phyloP scores from a whole-genome alignment of 306 rosid species.

The Casuarina glauca region DNA sequence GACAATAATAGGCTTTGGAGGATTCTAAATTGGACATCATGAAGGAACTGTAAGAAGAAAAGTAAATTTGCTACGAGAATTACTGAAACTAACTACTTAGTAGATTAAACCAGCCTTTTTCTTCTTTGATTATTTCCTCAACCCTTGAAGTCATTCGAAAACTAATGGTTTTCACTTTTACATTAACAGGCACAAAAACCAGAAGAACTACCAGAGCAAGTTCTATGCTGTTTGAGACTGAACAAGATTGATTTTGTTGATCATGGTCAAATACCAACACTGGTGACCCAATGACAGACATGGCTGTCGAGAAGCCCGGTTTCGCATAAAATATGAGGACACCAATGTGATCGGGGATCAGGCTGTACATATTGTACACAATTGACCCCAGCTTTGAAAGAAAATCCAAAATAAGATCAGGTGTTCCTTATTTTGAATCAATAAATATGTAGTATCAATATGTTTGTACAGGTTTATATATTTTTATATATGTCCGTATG shows the following conservation, averaged over 20 bases:
- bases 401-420: neutral
- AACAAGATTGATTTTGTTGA: slow-evolving; percentile 79
- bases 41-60: too few relatives aligned
- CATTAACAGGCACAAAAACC: slow-evolving; percentile 76
- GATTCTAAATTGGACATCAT: neutral
- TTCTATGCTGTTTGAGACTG: slow-evolving; percentile 86
- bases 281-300: slow-evolving; percentile 52
- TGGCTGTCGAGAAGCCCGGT: slow-evolving; percentile 18
- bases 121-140: neutral
- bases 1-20: neutral
- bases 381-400: neutral
- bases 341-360: neutral
- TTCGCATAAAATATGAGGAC: neutral
- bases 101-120: too few relatives aligned
- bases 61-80: too few relatives aligned
- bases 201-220: slow-evolving; percentile 89
- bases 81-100: too few relatives aligned
- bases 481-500: neutral
- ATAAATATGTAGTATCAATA: neutral
- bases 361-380: neutral
- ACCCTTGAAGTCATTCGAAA: slow-evolving; percentile 13
- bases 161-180: neutral
- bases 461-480: neutral
- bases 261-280: slow-evolving; percentile 65
- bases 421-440: neutral